These are phyloP conservation scores for Tulasnella sp. DNA, from an alignment of 768 basidiomycete genomes.

Conservation along the genomic window DNA sequence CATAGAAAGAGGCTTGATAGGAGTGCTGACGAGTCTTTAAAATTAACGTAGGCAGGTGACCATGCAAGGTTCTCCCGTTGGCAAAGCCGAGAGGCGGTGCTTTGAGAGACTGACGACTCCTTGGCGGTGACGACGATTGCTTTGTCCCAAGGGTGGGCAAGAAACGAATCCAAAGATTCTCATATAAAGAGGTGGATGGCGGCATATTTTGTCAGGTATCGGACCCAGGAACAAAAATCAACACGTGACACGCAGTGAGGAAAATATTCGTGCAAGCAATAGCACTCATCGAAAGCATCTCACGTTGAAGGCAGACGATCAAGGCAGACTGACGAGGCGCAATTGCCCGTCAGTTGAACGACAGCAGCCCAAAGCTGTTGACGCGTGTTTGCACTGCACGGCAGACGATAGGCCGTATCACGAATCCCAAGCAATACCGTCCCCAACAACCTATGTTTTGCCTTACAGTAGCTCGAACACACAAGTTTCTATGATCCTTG, in stretches of 20 bases:
- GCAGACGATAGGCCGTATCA: too few species aligned
- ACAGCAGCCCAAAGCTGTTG: too few species aligned
- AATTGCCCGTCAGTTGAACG: too few species aligned
- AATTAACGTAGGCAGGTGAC: constrained; percentile 7
- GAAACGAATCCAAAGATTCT: not conserved
- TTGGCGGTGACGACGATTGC: not conserved
- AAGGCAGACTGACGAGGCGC: too few species aligned
- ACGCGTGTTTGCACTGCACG: too few species aligned
- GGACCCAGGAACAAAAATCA: not conserved
- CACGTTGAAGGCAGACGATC: too few species aligned
- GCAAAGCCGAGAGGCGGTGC: not conserved
- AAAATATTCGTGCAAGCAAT: too few species aligned
- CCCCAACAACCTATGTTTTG: not conserved
- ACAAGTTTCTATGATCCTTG: not conserved
- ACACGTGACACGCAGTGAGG: not conserved
- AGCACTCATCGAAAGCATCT: too few species aligned
- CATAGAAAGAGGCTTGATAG: not conserved
- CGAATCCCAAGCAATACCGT: not conserved
- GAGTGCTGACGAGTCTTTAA: not conserved
- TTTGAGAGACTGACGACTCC: not conserved
- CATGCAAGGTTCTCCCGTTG: not conserved
- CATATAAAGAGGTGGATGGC: too few species aligned
- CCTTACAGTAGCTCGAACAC: not conserved
- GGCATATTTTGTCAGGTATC: too few species aligned
- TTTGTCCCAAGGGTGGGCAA: not conserved